A percentile compares a stretch with the other conserved stretches of the same genome.
Evolutionary conservation across 2,329 filamentous ascomycete genomes (phyloP).

Genomic region (Cladosporium austrohemisphaericum): DNA sequence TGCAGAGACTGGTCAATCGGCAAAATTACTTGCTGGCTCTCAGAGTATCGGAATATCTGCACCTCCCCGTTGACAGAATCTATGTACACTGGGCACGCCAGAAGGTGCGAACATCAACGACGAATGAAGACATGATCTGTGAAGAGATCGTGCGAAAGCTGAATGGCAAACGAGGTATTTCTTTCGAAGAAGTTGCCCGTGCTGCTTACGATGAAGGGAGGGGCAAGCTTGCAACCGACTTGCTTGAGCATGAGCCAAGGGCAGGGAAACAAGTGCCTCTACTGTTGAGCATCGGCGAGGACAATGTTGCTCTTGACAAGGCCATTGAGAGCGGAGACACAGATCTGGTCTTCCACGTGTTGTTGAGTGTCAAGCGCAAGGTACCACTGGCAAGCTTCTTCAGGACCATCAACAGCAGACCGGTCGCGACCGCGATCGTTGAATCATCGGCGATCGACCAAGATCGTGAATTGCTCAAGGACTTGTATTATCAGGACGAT

Average conservation of each 20-base stretch:
- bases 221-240: constrained; percentile 78
- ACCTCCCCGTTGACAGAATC: constrained; percentile 80
- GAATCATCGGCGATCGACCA: constrained; percentile 78
- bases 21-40: constrained; percentile 89
- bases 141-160: constrained; percentile 81
- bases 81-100: constrained; percentile 96
- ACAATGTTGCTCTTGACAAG: constrained; percentile 91
- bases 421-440: constrained; percentile 82
- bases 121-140: constrained; percentile 85
- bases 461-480: constrained; percentile 80
- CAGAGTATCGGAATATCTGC: constrained; percentile 80
- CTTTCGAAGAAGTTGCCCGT: constrained; percentile 88
- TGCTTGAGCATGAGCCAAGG: constrained; percentile 89
- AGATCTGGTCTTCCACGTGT: constrained; percentile 84
- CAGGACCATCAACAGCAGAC: constrained; percentile 79
- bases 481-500: constrained; percentile 97
- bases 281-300: constrained; percentile 90
- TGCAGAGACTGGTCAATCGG: constrained; percentile 79
- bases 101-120: constrained; percentile 80
- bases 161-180: constrained; percentile 84
- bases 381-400: constrained; percentile 89
- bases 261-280: constrained; percentile 95
- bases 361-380: constrained; percentile 84
- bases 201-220: constrained; percentile 93
- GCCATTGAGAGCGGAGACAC: constrained; percentile 94